Evolutionary conservation across 2,329 filamentous ascomycete species (phyloP).

Genomic region (Pyrenochaeta sp.): DNA sequence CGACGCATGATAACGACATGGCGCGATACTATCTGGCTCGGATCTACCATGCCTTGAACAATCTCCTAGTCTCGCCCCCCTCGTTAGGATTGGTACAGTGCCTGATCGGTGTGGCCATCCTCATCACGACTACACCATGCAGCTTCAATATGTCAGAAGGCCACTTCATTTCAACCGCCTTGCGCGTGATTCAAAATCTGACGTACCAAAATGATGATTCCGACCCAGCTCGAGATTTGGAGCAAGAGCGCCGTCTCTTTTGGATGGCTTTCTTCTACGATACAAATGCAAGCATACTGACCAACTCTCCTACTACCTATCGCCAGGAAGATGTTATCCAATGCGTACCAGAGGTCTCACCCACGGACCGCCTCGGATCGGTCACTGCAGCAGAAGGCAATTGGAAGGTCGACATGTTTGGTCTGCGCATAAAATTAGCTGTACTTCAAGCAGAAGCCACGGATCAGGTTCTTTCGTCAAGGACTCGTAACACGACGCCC

Average conservation of each 20-base stretch:
- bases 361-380: conserved; percentile 20
- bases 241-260: conserved; percentile 33
- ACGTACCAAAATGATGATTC: conserved; percentile 24
- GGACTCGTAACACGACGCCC: conserved; percentile 4
- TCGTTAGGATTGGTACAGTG: conserved; percentile 34
- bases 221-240: conserved; percentile 12
- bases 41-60: conserved; percentile 19
- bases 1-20: conserved; percentile 27
- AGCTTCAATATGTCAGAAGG: conserved; percentile 9
- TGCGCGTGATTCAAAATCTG: conserved; percentile 32
- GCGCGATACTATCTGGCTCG: conserved; percentile 31
- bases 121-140: conserved; percentile 24
- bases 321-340: conserved; percentile 26
- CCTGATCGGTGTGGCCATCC: conserved; percentile 26
- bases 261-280: conserved; percentile 36
- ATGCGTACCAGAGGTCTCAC: conserved; percentile 12
- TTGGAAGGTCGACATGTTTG: conserved; percentile 34
- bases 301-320: conserved; percentile 26
- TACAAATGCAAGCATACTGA: conserved; percentile 24
- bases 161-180: conserved; percentile 33
- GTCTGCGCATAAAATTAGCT: conserved; percentile 25
- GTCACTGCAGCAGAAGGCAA: conserved; percentile 30
- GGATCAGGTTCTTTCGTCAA: conserved; percentile 27
- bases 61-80: conserved; percentile 26
- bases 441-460: conserved; percentile 35